Conservation (phyloP, 768 basidiomycete species). For the Rhodotorula paludigena region DNA sequence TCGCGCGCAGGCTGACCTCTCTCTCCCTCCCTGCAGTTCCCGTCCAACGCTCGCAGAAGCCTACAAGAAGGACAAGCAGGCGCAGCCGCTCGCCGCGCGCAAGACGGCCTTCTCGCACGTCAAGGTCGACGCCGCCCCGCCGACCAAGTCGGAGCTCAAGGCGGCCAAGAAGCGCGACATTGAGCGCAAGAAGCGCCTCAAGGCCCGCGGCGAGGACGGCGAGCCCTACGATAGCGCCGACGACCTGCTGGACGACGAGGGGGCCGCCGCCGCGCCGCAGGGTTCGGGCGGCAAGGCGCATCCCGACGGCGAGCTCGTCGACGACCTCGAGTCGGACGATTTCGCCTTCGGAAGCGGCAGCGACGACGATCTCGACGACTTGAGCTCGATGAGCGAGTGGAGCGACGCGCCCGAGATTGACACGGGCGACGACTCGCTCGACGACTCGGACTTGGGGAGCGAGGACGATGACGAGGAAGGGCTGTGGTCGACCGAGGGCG, state of each 20-base stretch:
- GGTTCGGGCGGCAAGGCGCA: slow-evolving; percentile 52
- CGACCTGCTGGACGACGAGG: slow-evolving; percentile 58
- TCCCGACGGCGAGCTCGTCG: slow-evolving; percentile 58
- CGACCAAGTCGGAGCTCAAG: slow-evolving; percentile 33
- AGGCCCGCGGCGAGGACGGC: slow-evolving; percentile 60
- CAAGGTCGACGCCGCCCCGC: slow-evolving; percentile 21
- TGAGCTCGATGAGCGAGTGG: slow-evolving; percentile 37
- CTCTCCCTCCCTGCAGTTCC: slow-evolving; percentile 13
- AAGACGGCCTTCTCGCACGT: slow-evolving; percentile 15
- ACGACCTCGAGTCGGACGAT: slow-evolving; percentile 63
- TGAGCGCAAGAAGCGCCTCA: slow-evolving; percentile 23
- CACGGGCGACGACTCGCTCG: slow-evolving; percentile 26
- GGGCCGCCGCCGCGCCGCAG: slow-evolving; percentile 51
- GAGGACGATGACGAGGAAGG: slow-evolving; percentile 26
- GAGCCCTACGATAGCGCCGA: slow-evolving; percentile 57
- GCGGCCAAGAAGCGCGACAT: slow-evolving; percentile 32
- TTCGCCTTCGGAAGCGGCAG: slow-evolving; percentile 55
- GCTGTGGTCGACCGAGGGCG: slow-evolving; percentile 7
- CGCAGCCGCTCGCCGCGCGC: neutral
- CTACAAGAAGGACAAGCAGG: slow-evolving; percentile 32
- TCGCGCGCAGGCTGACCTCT: neutral
- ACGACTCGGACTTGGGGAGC: slow-evolving; percentile 43
- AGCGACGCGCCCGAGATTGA: slow-evolving; percentile 21
- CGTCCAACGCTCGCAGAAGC: slow-evolving; percentile 28
- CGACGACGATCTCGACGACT: slow-evolving; percentile 43